A percentile compares a stretch with the other conserved stretches of the same genome.
Conservation (phyloP, 164 flowering plant genomes). For the Taxillus chinensis region DNA sequence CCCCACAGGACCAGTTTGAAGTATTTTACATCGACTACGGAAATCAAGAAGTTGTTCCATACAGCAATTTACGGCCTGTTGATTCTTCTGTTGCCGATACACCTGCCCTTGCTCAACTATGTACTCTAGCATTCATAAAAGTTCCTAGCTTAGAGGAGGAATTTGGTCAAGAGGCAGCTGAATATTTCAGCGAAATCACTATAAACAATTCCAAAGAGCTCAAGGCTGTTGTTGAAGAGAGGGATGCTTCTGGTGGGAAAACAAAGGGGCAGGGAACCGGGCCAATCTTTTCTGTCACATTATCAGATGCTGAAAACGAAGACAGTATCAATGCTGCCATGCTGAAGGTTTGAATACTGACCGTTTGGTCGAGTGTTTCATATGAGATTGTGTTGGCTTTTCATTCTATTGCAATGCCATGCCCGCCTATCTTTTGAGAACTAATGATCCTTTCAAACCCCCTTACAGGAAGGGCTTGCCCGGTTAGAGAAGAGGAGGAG, state of each 20-base stretch:
- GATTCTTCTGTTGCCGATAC: constrained; percentile 64
- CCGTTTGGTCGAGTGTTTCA: neutral
- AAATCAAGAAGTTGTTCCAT: constrained; percentile 75
- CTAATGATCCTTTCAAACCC: neutral
- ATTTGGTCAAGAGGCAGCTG: constrained; percentile 85
- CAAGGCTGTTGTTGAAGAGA: constrained; percentile 66
- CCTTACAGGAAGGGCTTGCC: constrained; percentile 84
- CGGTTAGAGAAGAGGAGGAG: constrained; percentile 68
- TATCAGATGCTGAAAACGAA: constrained; percentile 59
- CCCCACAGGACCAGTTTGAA: constrained; percentile 64
- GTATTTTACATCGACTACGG: constrained; percentile 97
- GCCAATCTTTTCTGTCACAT: constrained; percentile 50
- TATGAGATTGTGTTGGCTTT: neutral
- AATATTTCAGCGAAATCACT: constrained; percentile 47
- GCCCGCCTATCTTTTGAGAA: neutral
- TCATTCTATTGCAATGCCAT: neutral
- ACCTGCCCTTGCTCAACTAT: constrained; percentile 85
- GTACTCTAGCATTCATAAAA: constrained; percentile 82
- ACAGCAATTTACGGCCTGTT: constrained; percentile 61
- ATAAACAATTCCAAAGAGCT: constrained; percentile 50
- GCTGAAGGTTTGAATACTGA: constrained; percentile 48
- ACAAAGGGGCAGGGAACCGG: constrained; percentile 96
- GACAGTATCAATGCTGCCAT: constrained; percentile 69
- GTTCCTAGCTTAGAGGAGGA: constrained; percentile 77
- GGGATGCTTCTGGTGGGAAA: constrained; percentile 86